These are phyloP conservation scores for Waltergamsia citrina DNA, from an alignment of 2,329 filamentous ascomycete genomes.

Conservation along the genomic window DNA sequence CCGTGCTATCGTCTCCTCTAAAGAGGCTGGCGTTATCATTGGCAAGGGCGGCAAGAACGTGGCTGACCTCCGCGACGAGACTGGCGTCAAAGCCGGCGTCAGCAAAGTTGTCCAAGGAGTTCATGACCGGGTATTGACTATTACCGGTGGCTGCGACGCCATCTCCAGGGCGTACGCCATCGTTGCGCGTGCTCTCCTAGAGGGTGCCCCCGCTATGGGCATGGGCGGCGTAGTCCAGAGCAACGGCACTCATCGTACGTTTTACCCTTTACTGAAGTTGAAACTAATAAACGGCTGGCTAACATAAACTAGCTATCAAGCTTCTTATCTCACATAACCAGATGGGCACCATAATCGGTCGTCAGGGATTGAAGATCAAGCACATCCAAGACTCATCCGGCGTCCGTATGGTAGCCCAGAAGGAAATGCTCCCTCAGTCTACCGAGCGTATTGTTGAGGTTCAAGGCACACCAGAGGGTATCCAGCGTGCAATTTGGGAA, in stretches of 20 bases:
- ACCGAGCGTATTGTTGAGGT: conserved; percentile 97
- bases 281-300: conserved; percentile 2
- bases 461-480: conserved; percentile 87
- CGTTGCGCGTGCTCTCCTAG: conserved; percentile 82
- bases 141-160: conserved; percentile 80
- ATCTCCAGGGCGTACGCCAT: conserved; percentile 89
- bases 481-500: conserved; percentile 95
- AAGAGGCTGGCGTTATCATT: conserved; percentile 98
- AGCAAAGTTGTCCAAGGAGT: conserved; percentile 98
- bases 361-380: conserved; percentile 97
- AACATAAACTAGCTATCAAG: conserved; percentile 63
- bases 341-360: conserved; percentile 98
- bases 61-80: conserved; percentile 92
- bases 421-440: conserved; percentile 98
- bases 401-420: conserved; percentile 98
- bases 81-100: conserved; percentile 93
- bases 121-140: conserved; percentile 92
- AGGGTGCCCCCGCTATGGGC: conserved; percentile 88
- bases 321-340: conserved; percentile 98
- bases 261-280: neutral
- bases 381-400: conserved; percentile 95
- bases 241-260: conserved; percentile 85
- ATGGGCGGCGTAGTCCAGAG: conserved; percentile 86
- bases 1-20: conserved; percentile 95
- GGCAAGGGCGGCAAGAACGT: conserved; percentile 98